A percentile compares a stretch with the other conserved stretches of the same genome.
Conservation (phyloP, 164 flowering plant species). For the Tetracentron sinense region DNA sequence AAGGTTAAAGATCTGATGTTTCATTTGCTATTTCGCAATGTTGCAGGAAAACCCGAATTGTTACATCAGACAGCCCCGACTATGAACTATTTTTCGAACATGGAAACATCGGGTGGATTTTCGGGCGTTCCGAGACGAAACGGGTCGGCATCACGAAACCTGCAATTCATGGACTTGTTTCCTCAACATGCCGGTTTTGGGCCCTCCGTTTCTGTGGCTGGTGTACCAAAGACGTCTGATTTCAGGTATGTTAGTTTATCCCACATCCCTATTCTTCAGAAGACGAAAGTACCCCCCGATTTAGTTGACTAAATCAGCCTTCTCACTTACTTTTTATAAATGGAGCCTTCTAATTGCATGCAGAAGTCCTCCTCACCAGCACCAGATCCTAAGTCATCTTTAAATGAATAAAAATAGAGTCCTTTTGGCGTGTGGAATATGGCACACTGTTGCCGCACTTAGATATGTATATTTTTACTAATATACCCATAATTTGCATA, state of each 20-base stretch:
- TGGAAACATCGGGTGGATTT: slow-evolving; percentile 15
- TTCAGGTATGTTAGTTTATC: neutral
- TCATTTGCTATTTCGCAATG: neutral
- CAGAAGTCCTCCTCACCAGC: neutral
- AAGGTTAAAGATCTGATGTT: neutral
- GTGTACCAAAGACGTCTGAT: neutral
- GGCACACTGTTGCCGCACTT: no score
- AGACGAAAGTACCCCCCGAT: no score
- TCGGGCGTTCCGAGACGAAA: neutral
- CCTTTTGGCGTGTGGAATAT: no score
- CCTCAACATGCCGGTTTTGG: slow-evolving; percentile 1
- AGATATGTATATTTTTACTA: no score
- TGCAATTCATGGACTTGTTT: slow-evolving; percentile 8
- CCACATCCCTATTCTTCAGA: no score
- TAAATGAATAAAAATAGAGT: no score
- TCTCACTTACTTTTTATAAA: no score
- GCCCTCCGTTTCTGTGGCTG: neutral
- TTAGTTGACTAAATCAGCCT: no score
- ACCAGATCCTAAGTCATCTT: no score
- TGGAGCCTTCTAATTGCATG: no score
- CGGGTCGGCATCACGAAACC: slow-evolving; percentile 7
- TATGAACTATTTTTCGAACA: slow-evolving; percentile 38
- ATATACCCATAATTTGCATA: no score
- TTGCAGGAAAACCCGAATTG: slow-evolving; percentile 26
- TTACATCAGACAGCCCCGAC: slow-evolving; percentile 12